phyloP scores from a whole-genome alignment of 495 filamentous ascomycete genomes.

The Penicillium angulare region DNA sequence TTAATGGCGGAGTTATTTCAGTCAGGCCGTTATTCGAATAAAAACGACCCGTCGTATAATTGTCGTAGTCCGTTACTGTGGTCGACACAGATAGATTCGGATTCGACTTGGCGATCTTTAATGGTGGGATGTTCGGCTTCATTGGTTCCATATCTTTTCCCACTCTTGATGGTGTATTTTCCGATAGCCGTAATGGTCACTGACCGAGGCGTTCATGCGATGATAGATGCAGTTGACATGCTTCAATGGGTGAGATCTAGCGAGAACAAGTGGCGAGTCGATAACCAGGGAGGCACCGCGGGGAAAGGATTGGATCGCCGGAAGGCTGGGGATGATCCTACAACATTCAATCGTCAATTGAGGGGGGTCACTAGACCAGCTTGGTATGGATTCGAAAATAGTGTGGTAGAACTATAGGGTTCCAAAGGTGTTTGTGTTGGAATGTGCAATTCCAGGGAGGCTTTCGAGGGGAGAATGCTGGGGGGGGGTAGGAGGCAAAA shows the following conservation, averaged over 20 bases:
- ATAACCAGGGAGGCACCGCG: conserved; percentile 12
- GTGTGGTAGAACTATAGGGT: conserved; percentile 5
- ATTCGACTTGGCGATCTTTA: conserved; percentile 66
- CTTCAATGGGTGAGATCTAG: conserved; percentile 15
- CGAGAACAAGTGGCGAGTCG: conserved; percentile 8
- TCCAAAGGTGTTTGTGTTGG: conserved; percentile 12
- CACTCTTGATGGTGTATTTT: neutral
- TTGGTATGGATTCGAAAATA: conserved; percentile 6
- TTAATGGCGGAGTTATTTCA: conserved; percentile 72
- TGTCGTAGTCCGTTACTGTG: conserved; percentile 27
- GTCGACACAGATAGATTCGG: conserved; percentile 45
- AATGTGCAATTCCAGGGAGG: conserved; percentile 32
- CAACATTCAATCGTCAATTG: conserved; percentile 28
- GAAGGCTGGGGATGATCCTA: conserved; percentile 28
- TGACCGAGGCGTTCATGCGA: conserved; percentile 34
- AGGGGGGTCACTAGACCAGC: conserved; percentile 7
- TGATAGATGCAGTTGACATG: conserved; percentile 33
- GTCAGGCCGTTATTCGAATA: conserved; percentile 28
- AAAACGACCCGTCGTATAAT: conserved; percentile 24
- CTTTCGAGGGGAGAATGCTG: conserved; percentile 31
- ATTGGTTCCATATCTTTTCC: conserved; percentile 37
- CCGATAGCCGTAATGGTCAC: conserved; percentile 21
- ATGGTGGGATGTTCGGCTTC: conserved; percentile 63
- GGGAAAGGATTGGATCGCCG: conserved; percentile 19
- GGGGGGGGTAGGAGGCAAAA: conserved; percentile 21